Base-by-base conservation (phyloP, 768 basidiomycete genomes). In the Cyathus striatus region DNA sequence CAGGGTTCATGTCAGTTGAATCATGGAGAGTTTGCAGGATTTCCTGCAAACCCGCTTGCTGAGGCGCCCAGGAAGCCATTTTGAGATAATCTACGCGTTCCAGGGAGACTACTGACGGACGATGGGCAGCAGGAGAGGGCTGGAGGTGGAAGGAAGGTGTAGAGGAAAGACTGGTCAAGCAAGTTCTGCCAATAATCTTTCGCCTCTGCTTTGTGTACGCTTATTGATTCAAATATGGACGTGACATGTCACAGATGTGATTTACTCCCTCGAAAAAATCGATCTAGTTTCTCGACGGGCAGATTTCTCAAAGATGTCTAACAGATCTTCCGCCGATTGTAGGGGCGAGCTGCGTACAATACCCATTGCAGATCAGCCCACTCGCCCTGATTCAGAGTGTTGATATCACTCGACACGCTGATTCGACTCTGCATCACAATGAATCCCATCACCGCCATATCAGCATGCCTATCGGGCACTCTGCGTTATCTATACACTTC, bases 1-100 rank as follows among this genome's bases (percentile, higher is more conserved):
- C 74, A 56, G 85, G 76, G 46, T 78, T 83, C 65, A 72, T 73
- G 66, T 86, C 81, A 26, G 90, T 92, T 7, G 94, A 94, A 56
- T 93, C 86, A 66, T 85, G 86, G 64, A 98, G 86, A 22, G 92
- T 93, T 58, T 81, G 76, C 30, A 96, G 71, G 63, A 98, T 90
- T 76, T 96, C 91, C 65, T 89, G 82, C 63, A 98, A 76, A 59
- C 86, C 92, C 45, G 77, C 77, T 58, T 81, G 83, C 55, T 90
- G 81, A 51, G 94, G 94, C 49, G 70, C 73, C 94, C 94, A 97
- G 52, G 78, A 66, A 72, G 75, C 60, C 79, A 82, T 83, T 68
- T 71, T 70, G 49, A 43, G 52, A 57, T 52, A 51, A 24, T 54
- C 58, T 60, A 67, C 71, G 65, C 67, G 66, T 63, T 58, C 48